These are phyloP conservation scores for Triadica sebifera DNA, from an alignment of 345 rosid genomes.

Conservation along the genomic window DNA sequence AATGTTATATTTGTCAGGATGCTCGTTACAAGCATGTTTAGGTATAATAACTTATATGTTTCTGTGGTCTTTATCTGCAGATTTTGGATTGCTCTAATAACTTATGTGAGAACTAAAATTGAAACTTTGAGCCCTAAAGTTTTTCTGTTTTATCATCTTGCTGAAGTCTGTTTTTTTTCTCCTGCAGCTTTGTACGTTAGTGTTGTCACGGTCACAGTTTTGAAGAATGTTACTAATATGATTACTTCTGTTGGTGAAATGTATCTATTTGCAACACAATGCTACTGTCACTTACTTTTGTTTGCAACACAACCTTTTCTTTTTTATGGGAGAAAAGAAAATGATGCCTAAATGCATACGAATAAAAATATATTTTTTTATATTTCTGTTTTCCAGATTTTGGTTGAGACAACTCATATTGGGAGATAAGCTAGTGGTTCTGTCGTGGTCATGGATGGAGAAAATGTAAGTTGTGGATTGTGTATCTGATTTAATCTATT, in stretches of 20 bases:
- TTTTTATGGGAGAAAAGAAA: too few species aligned
- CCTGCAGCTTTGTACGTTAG: slow-evolving; percentile 88
- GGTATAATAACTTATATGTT: slow-evolving; percentile 42
- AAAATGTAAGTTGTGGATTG: too few species aligned
- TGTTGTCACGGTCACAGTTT: slow-evolving; percentile 97
- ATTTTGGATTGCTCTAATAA: not conserved
- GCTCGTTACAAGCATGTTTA: slow-evolving; percentile 99
- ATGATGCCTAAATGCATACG: too few species aligned
- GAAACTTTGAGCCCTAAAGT: not conserved
- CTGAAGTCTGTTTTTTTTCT: slow-evolving; percentile 12
- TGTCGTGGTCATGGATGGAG: too few species aligned
- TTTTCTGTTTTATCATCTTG: not conserved
- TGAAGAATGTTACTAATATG: slow-evolving; percentile 97
- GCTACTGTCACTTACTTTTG: too few species aligned
- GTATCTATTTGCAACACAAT: slow-evolving; percentile 94
- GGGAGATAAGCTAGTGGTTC: too few species aligned
- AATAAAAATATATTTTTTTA: too few species aligned
- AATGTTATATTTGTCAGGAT: slow-evolving; percentile 93
- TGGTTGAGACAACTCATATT: too few species aligned
- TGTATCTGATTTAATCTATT: too few species aligned
- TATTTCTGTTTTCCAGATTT: too few species aligned
- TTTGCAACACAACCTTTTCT: too few species aligned
- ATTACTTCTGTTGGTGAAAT: slow-evolving; percentile 96
- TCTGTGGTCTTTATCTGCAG: not conserved
- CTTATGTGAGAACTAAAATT: not conserved